Percentiles rank a stretch among this genome's conserved stretches.
Conservation (phyloP, 1,284 basidiomycete species). For the Trametes polyzona region DNA sequence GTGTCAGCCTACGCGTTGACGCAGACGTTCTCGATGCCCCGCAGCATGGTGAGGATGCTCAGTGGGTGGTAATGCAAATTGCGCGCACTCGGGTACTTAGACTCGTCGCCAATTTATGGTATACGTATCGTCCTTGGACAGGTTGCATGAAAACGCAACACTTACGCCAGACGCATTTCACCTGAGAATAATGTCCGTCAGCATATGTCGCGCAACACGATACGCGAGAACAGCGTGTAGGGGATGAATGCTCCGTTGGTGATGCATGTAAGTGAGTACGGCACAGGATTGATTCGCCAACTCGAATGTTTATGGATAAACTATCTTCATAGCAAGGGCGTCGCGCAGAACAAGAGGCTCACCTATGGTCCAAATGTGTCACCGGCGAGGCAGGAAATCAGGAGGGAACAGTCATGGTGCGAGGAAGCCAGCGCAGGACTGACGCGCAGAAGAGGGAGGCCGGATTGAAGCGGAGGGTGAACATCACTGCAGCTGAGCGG, state of each 20-base stretch:
- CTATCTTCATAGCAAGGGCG: conserved; percentile 56
- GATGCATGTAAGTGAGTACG: conserved; percentile 76
- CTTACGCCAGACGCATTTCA: neutral
- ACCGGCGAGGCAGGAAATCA: neutral
- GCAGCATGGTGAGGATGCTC: conserved; percentile 31
- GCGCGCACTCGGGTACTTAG: conserved; percentile 34
- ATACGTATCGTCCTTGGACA: neutral
- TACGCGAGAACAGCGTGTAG: conserved; percentile 5
- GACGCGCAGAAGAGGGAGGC: neutral
- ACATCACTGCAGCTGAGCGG: conserved; percentile 9
- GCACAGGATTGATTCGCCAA: conserved; percentile 70
- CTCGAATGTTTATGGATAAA: conserved; percentile 64
- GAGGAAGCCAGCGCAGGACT: neutral
- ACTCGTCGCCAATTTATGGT: conserved; percentile 8
- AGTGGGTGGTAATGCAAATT: conserved; percentile 46
- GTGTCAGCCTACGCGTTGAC: neutral
- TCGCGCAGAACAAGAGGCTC: conserved; percentile 29
- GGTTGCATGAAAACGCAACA: neutral
- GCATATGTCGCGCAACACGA: neutral
- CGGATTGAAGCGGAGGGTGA: neutral
- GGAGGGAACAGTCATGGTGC: neutral
- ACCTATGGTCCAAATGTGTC: neutral
- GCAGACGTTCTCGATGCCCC: neutral
- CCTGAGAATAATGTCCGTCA: neutral
- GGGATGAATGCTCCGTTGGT: conserved; percentile 65